Evolutionary conservation across 2,329 filamentous ascomycete species (phyloP).

Genomic region (Blastomyces silverae): DNA sequence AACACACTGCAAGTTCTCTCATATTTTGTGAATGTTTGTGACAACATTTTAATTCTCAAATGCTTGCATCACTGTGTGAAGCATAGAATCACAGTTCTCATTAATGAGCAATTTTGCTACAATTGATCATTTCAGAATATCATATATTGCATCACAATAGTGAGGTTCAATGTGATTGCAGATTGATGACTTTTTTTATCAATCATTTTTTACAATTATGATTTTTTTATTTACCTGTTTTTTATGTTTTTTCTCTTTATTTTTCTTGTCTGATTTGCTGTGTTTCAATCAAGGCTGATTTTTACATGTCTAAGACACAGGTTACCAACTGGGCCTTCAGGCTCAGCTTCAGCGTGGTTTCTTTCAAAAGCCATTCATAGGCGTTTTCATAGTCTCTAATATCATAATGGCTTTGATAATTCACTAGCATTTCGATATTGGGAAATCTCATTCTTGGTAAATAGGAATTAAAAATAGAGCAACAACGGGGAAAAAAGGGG

Average conservation of each 20-base stretch:
- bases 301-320: not conserved
- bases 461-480: not conserved
- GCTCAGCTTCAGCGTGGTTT: too few species aligned
- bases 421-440: not conserved
- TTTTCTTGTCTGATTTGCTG: not conserved
- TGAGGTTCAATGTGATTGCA: too few species aligned
- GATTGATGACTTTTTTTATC: too few species aligned
- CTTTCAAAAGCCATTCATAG: too few species aligned
- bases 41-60: not conserved
- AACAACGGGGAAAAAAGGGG: not conserved
- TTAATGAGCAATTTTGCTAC: too few species aligned
- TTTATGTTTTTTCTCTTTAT: not conserved
- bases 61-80: not conserved
- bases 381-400: not conserved
- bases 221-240: not conserved
- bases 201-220: too few species aligned
- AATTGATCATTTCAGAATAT: not conserved
- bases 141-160: too few species aligned
- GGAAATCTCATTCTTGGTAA: not conserved
- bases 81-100: too few species aligned
- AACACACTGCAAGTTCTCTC: not conserved
- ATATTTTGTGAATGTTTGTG: not conserved
- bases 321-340: not conserved
- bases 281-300: not conserved
- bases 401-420: not conserved